Conservation (phyloP, 495 filamentous ascomycete species). For the Xylaria nigripes region DNA sequence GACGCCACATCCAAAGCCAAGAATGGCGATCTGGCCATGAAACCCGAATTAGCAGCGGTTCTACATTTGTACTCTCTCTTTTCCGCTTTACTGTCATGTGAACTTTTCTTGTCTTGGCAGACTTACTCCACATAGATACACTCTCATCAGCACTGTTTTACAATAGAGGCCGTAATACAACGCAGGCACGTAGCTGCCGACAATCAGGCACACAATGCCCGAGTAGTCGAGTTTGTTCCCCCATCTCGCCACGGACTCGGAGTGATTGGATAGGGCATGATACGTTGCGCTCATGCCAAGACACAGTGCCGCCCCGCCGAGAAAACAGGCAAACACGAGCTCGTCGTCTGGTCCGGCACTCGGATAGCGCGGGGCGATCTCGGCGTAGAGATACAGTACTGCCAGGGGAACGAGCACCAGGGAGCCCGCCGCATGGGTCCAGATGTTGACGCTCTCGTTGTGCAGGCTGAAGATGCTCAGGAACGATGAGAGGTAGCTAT, state of each 20-base stretch:
- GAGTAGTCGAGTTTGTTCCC: conserved; percentile 72
- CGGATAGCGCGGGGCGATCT: conserved; percentile 58
- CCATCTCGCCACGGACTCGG: conserved; percentile 33
- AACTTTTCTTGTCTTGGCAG: neutral
- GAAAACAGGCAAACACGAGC: conserved; percentile 68
- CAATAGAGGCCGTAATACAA: conserved; percentile 84
- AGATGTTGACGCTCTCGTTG: conserved; percentile 95
- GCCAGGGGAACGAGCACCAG: conserved; percentile 35
- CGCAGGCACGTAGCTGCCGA: conserved; percentile 78
- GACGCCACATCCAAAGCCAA: conserved; percentile 64
- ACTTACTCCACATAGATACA: conserved; percentile 69
- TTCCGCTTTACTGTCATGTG: neutral
- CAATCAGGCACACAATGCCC: conserved; percentile 82
- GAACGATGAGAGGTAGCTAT: conserved; percentile 32
- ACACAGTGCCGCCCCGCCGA: conserved; percentile 64
- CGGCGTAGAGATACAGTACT: conserved; percentile 23
- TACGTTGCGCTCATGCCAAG: conserved; percentile 79
- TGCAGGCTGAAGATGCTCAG: conserved; percentile 39
- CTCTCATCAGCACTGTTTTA: conserved; percentile 47
- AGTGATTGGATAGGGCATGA: conserved; percentile 39
- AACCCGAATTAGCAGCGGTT: neutral
- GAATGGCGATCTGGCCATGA: conserved; percentile 55
- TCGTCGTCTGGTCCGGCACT: conserved; percentile 53
- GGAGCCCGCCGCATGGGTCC: conserved; percentile 70
- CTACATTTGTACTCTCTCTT: neutral